These are phyloP conservation scores for Rhodotorula kratochvilovae DNA, from an alignment of 768 basidiomycete genomes.

Conservation along the genomic window DNA sequence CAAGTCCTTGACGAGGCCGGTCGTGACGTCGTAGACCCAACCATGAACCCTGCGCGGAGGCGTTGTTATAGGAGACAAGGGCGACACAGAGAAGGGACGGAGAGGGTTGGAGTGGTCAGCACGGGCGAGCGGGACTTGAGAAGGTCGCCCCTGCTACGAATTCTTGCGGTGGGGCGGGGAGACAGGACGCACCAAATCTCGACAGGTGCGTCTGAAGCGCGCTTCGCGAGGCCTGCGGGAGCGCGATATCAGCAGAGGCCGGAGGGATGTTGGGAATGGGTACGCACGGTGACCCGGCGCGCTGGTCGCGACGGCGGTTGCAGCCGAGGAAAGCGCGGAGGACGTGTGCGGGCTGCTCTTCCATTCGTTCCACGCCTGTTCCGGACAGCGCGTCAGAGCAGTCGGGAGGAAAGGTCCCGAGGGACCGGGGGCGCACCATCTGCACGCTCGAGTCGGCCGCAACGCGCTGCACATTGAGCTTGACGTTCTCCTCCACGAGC, in stretches of 20 bases:
- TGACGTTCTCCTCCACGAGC: constrained; percentile 31
- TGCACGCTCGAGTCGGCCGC: constrained; percentile 4
- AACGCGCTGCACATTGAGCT: constrained; percentile 6
- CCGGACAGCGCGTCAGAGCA: too few species aligned
- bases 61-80: background rate
- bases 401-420: too few species aligned
- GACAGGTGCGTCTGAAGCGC: too few species aligned
- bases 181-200: background rate
- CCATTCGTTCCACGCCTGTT: too few species aligned
- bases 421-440: background rate
- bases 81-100: background rate
- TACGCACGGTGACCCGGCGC: background rate
- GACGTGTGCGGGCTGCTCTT: too few species aligned
- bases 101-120: background rate
- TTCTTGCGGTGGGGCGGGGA: too few species aligned
- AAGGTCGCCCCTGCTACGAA: background rate
- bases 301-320: too few species aligned
- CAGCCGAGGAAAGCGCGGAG: too few species aligned
- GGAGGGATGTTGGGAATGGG: too few species aligned
- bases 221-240: background rate
- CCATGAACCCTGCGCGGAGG: constrained; percentile 18
- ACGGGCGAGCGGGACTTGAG: background rate
- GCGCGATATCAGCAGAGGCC: too few species aligned
- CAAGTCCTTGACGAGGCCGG: constrained; percentile 18
- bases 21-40: constrained; percentile 25